Conservation (phyloP, 148 eudicot species). For the Rhododendron kiyosumense region DNA sequence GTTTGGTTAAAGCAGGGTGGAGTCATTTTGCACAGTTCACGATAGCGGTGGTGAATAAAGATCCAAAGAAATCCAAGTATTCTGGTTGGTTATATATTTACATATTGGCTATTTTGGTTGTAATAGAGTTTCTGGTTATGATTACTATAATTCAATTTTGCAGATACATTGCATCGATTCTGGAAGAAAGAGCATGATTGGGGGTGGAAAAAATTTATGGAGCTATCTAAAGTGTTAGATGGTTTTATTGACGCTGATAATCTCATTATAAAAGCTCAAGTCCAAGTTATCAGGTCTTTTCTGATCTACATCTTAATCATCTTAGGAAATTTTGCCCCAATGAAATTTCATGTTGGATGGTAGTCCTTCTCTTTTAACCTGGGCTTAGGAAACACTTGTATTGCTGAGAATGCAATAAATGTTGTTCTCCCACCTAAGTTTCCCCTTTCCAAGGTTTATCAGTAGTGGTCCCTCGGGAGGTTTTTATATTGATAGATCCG, state of each 20-base stretch:
- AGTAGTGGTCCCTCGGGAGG: background rate
- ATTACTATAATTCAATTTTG: constrained; percentile 2
- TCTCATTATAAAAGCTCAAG: constrained; percentile 83
- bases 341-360: background rate
- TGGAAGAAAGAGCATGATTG: constrained; percentile 98
- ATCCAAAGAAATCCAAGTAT: constrained; percentile 80
- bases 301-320: background rate
- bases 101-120: background rate
- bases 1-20: constrained; percentile 55
- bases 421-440: background rate
- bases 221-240: constrained; percentile 73
- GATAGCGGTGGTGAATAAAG: constrained; percentile 89
- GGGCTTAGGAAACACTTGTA: background rate
- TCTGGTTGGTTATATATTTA: constrained; percentile 48
- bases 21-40: constrained; percentile 96
- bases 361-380: background rate
- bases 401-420: background rate
- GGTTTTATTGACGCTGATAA: constrained; percentile 80
- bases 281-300: constrained; percentile 80
- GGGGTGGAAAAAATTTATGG: constrained; percentile 99
- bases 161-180: constrained; percentile 87
- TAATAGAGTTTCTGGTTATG: background rate
- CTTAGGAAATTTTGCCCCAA: background rate
- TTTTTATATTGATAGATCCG: background rate
- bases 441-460: background rate